Evolutionary conservation across 306 rosid species (phyloP).

Genomic region (Glycine tomentella): DNA sequence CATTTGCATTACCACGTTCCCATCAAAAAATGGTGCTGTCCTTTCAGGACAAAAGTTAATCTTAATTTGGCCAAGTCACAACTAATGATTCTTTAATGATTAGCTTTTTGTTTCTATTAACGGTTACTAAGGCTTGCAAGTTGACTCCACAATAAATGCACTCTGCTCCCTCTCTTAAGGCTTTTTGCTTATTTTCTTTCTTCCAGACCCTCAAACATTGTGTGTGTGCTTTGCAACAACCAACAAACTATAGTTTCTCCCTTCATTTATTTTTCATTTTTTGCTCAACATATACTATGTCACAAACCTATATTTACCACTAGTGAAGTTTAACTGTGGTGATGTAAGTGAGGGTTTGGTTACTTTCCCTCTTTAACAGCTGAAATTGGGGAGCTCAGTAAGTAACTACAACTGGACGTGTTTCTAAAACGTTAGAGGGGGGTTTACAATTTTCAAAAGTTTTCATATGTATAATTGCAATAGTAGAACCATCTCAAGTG

Average conservation of each 20-base stretch:
- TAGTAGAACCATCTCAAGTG: slow-evolving; percentile 18
- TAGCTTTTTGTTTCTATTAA: slow-evolving; percentile 44
- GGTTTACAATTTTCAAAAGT: background rate
- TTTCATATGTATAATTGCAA: background rate
- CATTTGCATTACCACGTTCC: slow-evolving; percentile 43
- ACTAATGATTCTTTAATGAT: slow-evolving; percentile 51
- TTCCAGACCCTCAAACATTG: background rate
- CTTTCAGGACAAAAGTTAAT: slow-evolving; percentile 49
- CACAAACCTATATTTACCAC: slow-evolving; percentile 12
- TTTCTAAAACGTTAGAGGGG: background rate
- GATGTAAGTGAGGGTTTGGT: background rate
- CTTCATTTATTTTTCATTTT: background rate
- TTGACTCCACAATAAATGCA: slow-evolving; percentile 44
- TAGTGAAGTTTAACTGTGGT: background rate
- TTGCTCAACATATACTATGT: background rate
- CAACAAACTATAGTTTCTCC: slow-evolving; percentile 26
- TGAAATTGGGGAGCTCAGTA: slow-evolving; percentile 17
- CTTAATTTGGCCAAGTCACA: slow-evolving; percentile 43
- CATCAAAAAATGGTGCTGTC: slow-evolving; percentile 51
- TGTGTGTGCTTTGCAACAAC: slow-evolving; percentile 44
- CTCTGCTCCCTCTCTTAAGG: slow-evolving; percentile 44
- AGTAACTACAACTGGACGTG: slow-evolving; percentile 3
- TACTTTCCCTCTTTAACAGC: background rate
- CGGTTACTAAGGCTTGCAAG: slow-evolving; percentile 28
- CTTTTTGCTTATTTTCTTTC: slow-evolving; percentile 31